These are phyloP conservation scores for Acephala macrosclerotiorum DNA, from an alignment of 2,329 filamentous ascomycete genomes.

Conservation along the genomic window DNA sequence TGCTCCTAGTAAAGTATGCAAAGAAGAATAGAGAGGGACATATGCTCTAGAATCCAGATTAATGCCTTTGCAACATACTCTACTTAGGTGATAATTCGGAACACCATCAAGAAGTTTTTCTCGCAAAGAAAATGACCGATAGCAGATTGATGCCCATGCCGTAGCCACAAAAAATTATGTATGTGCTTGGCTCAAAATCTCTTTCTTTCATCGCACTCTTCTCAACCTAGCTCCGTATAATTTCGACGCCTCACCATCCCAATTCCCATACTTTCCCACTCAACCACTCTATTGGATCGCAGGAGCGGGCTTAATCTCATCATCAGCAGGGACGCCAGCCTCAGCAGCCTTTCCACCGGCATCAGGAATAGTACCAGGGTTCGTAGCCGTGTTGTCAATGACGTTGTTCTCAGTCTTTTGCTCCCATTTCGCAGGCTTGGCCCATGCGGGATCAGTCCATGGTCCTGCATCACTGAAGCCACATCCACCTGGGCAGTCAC, in stretches of 20 bases:
- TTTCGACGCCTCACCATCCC: slow-evolving; percentile 5
- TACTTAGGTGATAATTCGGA: background rate
- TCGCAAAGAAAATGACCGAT: background rate
- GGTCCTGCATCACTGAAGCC: slow-evolving; percentile 87
- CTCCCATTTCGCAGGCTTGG: slow-evolving; percentile 70
- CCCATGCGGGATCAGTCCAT: slow-evolving; percentile 79
- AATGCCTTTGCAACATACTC: slow-evolving; percentile 3
- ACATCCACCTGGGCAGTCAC: slow-evolving; percentile 84
- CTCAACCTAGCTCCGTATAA: background rate
- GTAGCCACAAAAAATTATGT: background rate
- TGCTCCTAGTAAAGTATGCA: background rate
- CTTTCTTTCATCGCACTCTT: background rate
- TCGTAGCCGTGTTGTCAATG: slow-evolving; percentile 27
- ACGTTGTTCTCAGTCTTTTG: slow-evolving; percentile 44
- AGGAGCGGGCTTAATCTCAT: slow-evolving; percentile 4
- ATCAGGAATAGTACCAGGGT: slow-evolving; percentile 35
- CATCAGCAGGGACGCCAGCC: slow-evolving; percentile 25
- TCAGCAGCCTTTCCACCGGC: slow-evolving; percentile 28
- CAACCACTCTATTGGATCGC: background rate
- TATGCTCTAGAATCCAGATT: background rate
- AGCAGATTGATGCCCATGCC: background rate
- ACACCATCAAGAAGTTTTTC: slow-evolving; percentile 1
- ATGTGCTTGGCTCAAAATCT: slow-evolving; percentile 4
- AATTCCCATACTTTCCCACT: background rate
- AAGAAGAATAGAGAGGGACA: background rate